These are phyloP conservation scores for Botrytis squamosa DNA, from an alignment of 2,329 filamentous ascomycete species.

Conservation along the genomic window DNA sequence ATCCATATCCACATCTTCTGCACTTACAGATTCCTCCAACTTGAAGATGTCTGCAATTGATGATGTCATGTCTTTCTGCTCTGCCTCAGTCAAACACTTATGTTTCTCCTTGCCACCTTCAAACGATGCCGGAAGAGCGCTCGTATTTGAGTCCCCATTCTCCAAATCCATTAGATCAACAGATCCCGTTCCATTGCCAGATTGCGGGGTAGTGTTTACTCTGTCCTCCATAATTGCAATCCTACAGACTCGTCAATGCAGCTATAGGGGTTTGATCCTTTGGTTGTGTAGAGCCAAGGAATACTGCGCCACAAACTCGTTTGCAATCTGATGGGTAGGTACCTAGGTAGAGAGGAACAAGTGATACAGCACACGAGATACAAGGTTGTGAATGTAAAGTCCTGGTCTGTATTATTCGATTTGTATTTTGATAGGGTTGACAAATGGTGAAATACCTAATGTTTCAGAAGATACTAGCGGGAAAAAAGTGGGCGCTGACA, in stretches of 20 bases:
- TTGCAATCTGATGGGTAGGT: neutral
- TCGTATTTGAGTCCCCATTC: neutral
- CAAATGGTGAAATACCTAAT: neutral
- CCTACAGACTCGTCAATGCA: neutral
- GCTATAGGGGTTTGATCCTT: neutral
- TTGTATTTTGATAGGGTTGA: neutral
- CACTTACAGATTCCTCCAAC: slow-evolving; percentile 23
- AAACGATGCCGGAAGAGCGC: neutral
- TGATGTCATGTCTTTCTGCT: slow-evolving; percentile 26
- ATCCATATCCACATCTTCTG: slow-evolving; percentile 23
- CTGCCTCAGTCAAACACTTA: slow-evolving; percentile 19
- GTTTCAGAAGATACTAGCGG: neutral
- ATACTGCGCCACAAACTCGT: slow-evolving; percentile 5
- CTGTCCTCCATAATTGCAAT: slow-evolving; percentile 2
- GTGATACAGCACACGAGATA: neutral
- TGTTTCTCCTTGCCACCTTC: neutral
- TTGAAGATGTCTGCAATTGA: slow-evolving; percentile 30
- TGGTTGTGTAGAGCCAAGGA: slow-evolving; percentile 10
- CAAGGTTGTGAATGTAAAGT: neutral
- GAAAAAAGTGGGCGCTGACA: neutral
- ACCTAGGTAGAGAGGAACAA: neutral
- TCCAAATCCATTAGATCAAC: neutral
- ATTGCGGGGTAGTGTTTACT: neutral
- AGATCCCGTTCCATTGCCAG: neutral
- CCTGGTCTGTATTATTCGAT: neutral